phyloP scores from a whole-genome alignment of 495 filamentous ascomycete species.

The Penicillium canariense region DNA sequence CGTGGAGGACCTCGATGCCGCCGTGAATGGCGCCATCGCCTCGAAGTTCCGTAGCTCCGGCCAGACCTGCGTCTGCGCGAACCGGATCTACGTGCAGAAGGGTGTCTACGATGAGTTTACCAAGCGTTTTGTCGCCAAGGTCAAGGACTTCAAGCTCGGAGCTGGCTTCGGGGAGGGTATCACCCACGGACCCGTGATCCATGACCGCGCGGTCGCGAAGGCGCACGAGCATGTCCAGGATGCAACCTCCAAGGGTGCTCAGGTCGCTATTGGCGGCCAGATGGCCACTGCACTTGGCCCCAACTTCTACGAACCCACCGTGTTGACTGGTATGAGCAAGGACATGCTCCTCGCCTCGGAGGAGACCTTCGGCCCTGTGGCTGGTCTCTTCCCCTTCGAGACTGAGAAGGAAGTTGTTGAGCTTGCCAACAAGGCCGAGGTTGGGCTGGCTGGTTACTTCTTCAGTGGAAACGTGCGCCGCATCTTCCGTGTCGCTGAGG shows the following conservation, averaged over 20 bases:
- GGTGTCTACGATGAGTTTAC: constrained; percentile 78
- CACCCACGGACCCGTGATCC: constrained; percentile 83
- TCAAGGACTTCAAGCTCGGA: constrained; percentile 74
- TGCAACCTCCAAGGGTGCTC: constrained; percentile 70
- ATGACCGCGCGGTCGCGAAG: constrained; percentile 70
- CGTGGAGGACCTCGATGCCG: constrained; percentile 70
- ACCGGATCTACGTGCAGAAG: constrained; percentile 78
- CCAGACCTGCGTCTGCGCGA: constrained; percentile 90
- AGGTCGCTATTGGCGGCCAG: constrained; percentile 68
- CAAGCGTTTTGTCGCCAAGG: constrained; percentile 66
- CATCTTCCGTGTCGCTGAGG: constrained; percentile 74
- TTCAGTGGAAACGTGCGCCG: constrained; percentile 72
- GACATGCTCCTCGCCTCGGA: constrained; percentile 77
- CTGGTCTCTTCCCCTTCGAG: constrained; percentile 77
- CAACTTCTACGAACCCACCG: constrained; percentile 82
- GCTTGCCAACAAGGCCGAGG: constrained; percentile 71
- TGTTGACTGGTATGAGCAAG: constrained; percentile 74
- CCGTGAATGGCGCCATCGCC: constrained; percentile 70
- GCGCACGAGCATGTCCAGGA: constrained; percentile 76
- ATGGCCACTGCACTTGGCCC: constrained; percentile 60
- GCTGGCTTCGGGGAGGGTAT: constrained; percentile 66
- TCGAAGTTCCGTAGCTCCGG: constrained; percentile 86
- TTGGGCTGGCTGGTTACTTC: constrained; percentile 86
- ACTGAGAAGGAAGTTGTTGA: constrained; percentile 81
- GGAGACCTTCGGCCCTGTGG: constrained; percentile 88